A percentile compares a stretch with the other conserved stretches of the same genome.
phyloP scores from a whole-genome alignment of 768 basidiomycete species.

The Leccinum subtestaceum region DNA sequence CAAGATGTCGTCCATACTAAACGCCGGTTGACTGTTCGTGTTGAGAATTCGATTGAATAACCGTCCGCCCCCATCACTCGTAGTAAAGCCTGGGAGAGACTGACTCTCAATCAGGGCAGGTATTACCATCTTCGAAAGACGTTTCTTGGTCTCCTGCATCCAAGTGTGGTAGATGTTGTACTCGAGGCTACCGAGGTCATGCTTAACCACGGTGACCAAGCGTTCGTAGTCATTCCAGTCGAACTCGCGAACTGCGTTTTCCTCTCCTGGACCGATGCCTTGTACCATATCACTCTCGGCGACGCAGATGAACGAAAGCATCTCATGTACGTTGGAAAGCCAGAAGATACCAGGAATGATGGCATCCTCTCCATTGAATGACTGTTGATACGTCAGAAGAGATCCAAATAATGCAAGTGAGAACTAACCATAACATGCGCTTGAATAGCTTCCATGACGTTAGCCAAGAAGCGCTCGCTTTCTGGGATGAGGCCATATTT shows the following conservation, averaged over 20 bases:
- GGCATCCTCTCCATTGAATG: conserved; percentile 90
- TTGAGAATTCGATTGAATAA: conserved; percentile 92
- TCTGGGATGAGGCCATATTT: conserved; percentile 96
- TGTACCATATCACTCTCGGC: conserved; percentile 99
- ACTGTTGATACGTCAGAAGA: conserved; percentile 41
- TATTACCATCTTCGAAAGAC: conserved; percentile 94
- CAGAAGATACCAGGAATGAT: conserved; percentile 97
- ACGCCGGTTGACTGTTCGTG: conserved; percentile 84
- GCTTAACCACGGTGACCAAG: conserved; percentile 96
- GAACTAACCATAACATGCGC: conserved; percentile 91
- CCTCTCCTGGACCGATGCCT: conserved; percentile 95
- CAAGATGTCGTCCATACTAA: conserved; percentile 96
- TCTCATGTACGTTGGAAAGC: conserved; percentile 99
- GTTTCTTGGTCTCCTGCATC: conserved; percentile 98
- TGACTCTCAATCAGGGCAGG: conserved; percentile 98
- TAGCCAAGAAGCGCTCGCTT: conserved; percentile 96
- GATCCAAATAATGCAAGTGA: background rate
- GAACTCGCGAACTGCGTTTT: conserved; percentile 86
- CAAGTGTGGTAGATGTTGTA: conserved; percentile 99
- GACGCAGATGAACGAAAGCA: conserved; percentile 97
- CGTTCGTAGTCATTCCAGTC: conserved; percentile 98
- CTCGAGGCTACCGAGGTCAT: conserved; percentile 96
- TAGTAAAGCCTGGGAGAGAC: conserved; percentile 95
- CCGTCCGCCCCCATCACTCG: conserved; percentile 88
- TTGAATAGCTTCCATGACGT: conserved; percentile 98